phyloP scores from a whole-genome alignment of 257 asterid genomes.

The Paraleonurus japonicus region DNA sequence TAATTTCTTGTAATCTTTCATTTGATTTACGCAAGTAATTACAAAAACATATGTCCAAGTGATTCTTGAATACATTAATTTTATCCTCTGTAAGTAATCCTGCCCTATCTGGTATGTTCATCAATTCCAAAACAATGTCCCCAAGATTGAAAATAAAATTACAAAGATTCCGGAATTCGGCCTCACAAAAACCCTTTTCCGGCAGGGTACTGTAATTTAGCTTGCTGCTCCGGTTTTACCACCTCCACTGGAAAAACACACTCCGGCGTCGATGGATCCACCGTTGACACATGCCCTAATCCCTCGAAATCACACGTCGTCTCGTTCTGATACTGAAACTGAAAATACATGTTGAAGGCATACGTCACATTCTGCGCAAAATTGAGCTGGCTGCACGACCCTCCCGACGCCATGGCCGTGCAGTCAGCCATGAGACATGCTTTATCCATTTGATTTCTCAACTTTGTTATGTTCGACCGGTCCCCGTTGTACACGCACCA shows the following conservation, averaged over 20 bases:
- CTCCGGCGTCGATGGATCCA: conserved; percentile 26
- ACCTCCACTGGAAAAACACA: conserved; percentile 49
- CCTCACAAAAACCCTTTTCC: not conserved
- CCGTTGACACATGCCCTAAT: conserved; percentile 16
- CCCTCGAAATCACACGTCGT: conserved; percentile 23
- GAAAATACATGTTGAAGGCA: conserved; percentile 41
- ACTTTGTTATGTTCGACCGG: not conserved
- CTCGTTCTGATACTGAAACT: conserved; percentile 25
- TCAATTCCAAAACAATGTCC: conserved; percentile 19
- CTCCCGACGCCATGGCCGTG: conserved; percentile 25
- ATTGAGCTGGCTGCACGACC: conserved; percentile 31
- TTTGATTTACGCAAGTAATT: not conserved
- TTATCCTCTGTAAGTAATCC: not conserved
- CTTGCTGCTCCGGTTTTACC: not conserved
- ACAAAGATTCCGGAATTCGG: not conserved
- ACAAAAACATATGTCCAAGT: not conserved
- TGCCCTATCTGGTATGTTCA: not conserved
- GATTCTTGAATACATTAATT: not conserved
- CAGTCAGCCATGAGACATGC: conserved; percentile 35
- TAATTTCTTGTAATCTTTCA: conserved; percentile 4
- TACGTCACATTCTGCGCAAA: conserved; percentile 16
- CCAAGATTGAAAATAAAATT: conserved; percentile 12
- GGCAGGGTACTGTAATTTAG: not conserved
- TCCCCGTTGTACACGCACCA: conserved; percentile 40
- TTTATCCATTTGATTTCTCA: not conserved